These are phyloP conservation scores for Penicillium sp. DNA, from an alignment of 2,329 filamentous ascomycete genomes.

Conservation along the genomic window DNA sequence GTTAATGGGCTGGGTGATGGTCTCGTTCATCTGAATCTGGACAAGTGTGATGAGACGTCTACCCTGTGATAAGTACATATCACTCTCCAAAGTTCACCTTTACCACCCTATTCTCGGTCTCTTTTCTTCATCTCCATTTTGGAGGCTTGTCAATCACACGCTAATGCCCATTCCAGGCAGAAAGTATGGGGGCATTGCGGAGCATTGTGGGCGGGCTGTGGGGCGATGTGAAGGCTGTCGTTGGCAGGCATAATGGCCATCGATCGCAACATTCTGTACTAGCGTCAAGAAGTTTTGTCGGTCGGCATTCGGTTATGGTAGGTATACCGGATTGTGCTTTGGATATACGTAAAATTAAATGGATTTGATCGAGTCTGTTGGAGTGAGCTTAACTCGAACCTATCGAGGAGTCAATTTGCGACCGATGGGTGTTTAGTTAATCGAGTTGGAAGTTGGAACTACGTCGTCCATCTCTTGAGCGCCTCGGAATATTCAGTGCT, in stretches of 20 bases:
- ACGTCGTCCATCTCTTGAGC: too few species aligned
- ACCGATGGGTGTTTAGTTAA: background rate
- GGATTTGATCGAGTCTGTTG: too few species aligned
- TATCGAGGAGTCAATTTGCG: background rate
- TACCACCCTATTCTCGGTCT: background rate
- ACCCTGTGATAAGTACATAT: slow-evolving; percentile 32
- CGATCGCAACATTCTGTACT: background rate
- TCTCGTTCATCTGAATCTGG: slow-evolving; percentile 47
- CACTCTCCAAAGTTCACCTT: background rate
- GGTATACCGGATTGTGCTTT: background rate
- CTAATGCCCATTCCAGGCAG: slow-evolving; percentile 21
- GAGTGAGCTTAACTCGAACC: background rate
- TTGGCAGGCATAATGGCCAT: background rate
- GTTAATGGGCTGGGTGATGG: slow-evolving; percentile 43
- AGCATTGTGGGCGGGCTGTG: slow-evolving; percentile 26
- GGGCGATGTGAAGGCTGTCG: slow-evolving; percentile 16
- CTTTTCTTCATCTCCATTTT: background rate
- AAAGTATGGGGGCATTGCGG: slow-evolving; percentile 37
- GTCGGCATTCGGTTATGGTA: background rate
- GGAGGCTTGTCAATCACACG: background rate
- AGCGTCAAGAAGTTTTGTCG: background rate
- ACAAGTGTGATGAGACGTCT: slow-evolving; percentile 39
- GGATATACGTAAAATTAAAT: too few species aligned
- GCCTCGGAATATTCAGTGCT: background rate
- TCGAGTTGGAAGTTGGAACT: background rate